These are phyloP conservation scores for Senna siamea DNA, from an alignment of 306 rosid genomes.

Conservation along the genomic window DNA sequence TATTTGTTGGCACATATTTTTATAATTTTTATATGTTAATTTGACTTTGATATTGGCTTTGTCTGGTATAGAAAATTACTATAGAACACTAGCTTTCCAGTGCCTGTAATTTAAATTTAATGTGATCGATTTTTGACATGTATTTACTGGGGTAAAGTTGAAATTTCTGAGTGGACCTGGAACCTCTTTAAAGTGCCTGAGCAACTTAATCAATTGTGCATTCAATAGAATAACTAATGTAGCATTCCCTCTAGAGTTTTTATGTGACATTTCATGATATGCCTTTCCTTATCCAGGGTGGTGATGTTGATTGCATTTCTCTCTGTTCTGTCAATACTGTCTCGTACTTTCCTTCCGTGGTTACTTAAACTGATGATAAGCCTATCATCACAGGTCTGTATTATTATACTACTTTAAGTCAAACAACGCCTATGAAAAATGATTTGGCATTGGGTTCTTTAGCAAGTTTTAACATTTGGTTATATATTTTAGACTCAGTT, in stretches of 20 bases:
- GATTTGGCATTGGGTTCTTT: constrained; percentile 35
- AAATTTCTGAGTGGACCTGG: background rate
- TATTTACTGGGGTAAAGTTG: background rate
- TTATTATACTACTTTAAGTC: constrained; percentile 29
- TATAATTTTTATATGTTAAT: constrained; percentile 18
- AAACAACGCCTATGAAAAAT: constrained; percentile 34
- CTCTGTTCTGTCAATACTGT: constrained; percentile 72
- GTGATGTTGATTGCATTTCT: constrained; percentile 82
- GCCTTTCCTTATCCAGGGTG: constrained; percentile 62
- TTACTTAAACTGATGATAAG: constrained; percentile 94
- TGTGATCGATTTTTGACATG: background rate
- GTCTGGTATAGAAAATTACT: background rate
- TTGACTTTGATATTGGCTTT: background rate
- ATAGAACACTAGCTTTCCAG: background rate
- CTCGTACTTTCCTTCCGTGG: constrained; percentile 91
- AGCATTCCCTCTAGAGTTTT: constrained; percentile 21
- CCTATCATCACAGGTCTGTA: constrained; percentile 81
- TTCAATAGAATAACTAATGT: constrained; percentile 22
- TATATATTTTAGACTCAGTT: constrained; percentile 36
- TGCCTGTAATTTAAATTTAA: background rate
- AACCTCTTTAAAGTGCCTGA: background rate
- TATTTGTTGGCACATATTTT: background rate
- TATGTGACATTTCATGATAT: constrained; percentile 18
- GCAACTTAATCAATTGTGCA: constrained; percentile 9
- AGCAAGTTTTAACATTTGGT: constrained; percentile 21